Evolutionary conservation across 768 basidiomycete species (phyloP), one percentile per base, ranked within the genome.

Genomic region (Agaricus blazei): DNA sequence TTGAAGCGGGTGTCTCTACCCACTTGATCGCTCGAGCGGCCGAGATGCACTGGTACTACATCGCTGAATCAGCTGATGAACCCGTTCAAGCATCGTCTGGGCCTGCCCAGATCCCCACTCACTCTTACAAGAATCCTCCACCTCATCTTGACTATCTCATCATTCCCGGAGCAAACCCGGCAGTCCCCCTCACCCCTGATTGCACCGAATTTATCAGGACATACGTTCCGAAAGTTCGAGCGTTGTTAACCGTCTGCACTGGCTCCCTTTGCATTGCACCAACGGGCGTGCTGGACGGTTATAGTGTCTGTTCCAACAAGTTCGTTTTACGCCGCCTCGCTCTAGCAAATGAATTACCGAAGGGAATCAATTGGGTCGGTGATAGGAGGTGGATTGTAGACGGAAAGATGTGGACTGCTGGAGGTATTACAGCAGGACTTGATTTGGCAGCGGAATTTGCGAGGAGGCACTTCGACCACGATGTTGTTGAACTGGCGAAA

Each of bases 381-480:
- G 65, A 69, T 51, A 56, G 60, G 29, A 43, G 65, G 44, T 69
- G 65, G 63, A 59, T 60, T 23, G 53, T 64, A 3, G 68, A 69
- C 43, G 64, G 65, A 12, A 67, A 67, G 56, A 54, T 67, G 2
- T 67, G 67, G 67, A 67, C 64, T 24, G 57, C 63, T 1, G 67
- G 59, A 11, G 68, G 66, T 9, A 49, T 66, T 9, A 69, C 65
- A 0, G 56, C 64, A 4, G 67, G 67, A 2, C 48, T 69, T 28
- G 68, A 69, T 42, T 60, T 69, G 15, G 64, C 62, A 27, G 67
- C 64, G 15, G 68, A 64, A 40, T 69, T 67, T 47, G 57, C 62
- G 34, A 58, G 62, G 47, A 58, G 60, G 4, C 58, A 66, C 29
- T 65, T 65, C 48, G 68, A 65, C 49, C 53, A 52, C 1, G 64